phyloP scores from a whole-genome alignment of 164 flowering plant species.

The Magnolia sinica region DNA sequence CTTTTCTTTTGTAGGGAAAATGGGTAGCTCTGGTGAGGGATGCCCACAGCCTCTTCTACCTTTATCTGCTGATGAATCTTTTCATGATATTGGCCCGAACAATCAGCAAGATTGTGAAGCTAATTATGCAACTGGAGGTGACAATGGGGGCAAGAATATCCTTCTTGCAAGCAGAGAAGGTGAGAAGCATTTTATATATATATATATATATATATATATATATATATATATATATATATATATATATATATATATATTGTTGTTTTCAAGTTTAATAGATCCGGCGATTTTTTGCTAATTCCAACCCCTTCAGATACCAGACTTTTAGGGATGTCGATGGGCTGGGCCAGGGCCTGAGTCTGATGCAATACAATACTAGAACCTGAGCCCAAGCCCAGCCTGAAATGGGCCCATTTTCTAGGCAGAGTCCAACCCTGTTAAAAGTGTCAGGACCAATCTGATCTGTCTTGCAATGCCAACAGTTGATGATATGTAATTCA shows the following conservation, averaged over 20 bases:
- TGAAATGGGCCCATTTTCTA: not conserved
- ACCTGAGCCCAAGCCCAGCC: too few relatives aligned
- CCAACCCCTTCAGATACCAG: too few relatives aligned
- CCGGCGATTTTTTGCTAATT: too few relatives aligned
- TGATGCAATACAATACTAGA: not conserved
- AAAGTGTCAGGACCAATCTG: not conserved
- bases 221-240: too few relatives aligned
- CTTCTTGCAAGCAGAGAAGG: conserved; percentile 14
- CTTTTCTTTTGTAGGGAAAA: conserved; percentile 5
- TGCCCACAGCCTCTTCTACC: not conserved
- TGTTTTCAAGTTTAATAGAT: not conserved
- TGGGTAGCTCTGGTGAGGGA: conserved; percentile 4
- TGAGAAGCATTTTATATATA: too few relatives aligned
- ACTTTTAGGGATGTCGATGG: not conserved
- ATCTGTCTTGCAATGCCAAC: not conserved
- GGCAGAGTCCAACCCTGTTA: not conserved
- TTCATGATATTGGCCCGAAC: conserved; percentile 7
- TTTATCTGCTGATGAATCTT: conserved; percentile 12
- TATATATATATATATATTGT: too few relatives aligned
- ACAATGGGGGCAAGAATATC: conserved; percentile 5
- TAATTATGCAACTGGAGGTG: conserved; percentile 11
- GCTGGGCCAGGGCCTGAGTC: not conserved
- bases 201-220: too few relatives aligned
- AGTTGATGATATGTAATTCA: not conserved
- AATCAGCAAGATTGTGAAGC: conserved; percentile 16